Percentiles rank a stretch among this genome's conserved stretches.
Evolutionary conservation across 441 rosid species (phyloP).

Genomic region (Pelargonium myrrhifolium): DNA sequence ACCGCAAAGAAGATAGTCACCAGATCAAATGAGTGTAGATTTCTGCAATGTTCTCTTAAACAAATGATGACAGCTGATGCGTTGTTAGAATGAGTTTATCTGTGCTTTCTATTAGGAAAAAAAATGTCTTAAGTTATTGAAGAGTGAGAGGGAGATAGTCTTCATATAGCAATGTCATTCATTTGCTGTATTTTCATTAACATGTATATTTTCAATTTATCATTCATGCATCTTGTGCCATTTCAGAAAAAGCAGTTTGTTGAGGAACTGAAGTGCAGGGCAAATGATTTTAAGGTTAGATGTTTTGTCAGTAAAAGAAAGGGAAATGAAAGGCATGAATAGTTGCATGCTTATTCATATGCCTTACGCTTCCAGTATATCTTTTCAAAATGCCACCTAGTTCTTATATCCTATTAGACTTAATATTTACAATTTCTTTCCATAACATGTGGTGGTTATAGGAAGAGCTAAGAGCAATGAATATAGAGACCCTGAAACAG

Average conservation of each 20-base stretch:
- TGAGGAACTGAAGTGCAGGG: conserved; percentile 40
- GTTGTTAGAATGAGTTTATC: not conserved
- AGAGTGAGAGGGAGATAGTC: not conserved
- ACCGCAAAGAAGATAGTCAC: too few relatives aligned
- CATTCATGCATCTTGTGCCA: conserved; percentile 13
- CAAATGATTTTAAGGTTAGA: conserved; percentile 46
- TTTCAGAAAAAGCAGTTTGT: conserved; percentile 48
- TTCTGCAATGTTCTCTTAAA: not conserved
- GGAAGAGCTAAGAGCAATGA: conserved; percentile 53
- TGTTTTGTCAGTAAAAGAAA: not conserved
- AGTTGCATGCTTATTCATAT: not conserved
- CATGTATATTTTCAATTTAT: not conserved
- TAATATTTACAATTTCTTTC: conserved; percentile 2
- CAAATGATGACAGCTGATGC: not conserved
- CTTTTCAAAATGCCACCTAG: not conserved
- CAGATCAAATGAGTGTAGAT: not conserved
- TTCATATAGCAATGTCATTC: conserved; percentile 7
- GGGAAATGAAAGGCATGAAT: not conserved
- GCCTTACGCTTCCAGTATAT: too few relatives aligned
- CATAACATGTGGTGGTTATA: conserved; percentile 22
- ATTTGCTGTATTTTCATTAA: not conserved
- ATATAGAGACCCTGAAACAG: conserved; percentile 42
- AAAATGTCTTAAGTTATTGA: not conserved
- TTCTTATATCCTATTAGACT: not conserved
- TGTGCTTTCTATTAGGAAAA: not conserved